A percentile compares a stretch with the other conserved stretches of the same genome.
Conservation (phyloP, 768 basidiomycete genomes). For the Lactarius psammicola region DNA sequence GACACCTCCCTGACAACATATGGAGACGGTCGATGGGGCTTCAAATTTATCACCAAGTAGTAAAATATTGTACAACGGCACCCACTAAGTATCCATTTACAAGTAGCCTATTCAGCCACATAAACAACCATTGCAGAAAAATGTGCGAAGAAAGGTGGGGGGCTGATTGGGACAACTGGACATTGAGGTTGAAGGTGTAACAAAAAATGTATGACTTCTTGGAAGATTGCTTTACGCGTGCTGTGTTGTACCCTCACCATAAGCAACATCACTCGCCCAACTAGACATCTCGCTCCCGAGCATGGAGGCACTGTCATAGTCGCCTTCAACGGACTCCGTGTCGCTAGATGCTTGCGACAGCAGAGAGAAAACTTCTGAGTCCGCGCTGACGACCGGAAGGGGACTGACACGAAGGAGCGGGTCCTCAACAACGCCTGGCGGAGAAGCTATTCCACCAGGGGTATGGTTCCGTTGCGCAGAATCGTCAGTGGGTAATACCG, state of each 20-base stretch:
- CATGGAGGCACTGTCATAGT: slow-evolving; percentile 19
- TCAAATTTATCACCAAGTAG: neutral
- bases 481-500: neutral
- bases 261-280: slow-evolving; percentile 20
- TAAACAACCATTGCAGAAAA: neutral
- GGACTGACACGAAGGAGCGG: neutral
- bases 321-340: slow-evolving; percentile 23
- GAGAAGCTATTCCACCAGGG: slow-evolving; percentile 3
- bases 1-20: neutral
- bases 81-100: neutral
- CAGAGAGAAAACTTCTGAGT: slow-evolving; percentile 25
- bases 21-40: neutral
- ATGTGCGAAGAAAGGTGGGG: neutral
- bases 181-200: neutral
- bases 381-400: neutral
- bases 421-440: neutral
- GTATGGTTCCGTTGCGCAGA: slow-evolving; percentile 3
- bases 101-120: slow-evolving; percentile 2
- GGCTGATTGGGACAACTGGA: neutral
- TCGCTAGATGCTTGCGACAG: slow-evolving; percentile 22
- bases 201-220: neutral
- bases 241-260: slow-evolving; percentile 1
- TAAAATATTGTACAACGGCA: neutral
- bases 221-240: neutral
- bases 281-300: slow-evolving; percentile 23